Evolutionary conservation across 2,329 filamentous ascomycete genomes (phyloP).

Genomic region (Lecanicillium sp.): DNA sequence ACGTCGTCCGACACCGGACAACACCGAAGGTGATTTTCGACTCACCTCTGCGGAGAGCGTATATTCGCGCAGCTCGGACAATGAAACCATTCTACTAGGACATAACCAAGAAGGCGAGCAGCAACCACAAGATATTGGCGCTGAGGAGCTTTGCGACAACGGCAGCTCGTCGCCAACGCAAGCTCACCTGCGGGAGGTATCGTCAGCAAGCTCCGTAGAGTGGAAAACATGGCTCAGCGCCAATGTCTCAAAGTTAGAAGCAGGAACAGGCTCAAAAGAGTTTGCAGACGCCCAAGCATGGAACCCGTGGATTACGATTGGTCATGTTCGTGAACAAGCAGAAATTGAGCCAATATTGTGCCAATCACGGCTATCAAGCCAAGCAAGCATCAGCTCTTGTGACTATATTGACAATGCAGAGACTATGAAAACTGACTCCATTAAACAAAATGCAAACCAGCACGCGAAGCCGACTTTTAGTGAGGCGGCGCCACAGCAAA

Average conservation of each 20-base stretch:
- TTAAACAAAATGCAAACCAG: too few species aligned
- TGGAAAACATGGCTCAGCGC: slow-evolving; percentile 50
- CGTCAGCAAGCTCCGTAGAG: slow-evolving; percentile 39
- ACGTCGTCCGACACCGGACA: slow-evolving; percentile 29
- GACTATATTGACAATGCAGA: too few species aligned
- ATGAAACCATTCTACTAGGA: slow-evolving; percentile 1
- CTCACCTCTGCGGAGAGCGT: slow-evolving; percentile 39
- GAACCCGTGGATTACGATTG: slow-evolving; percentile 12
- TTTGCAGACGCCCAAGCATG: slow-evolving; percentile 3
- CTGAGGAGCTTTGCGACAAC: too few species aligned
- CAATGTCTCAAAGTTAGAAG: slow-evolving; percentile 40
- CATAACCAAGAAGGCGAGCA: neutral
- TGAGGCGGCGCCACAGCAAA: too few species aligned
- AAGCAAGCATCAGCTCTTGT: too few species aligned
- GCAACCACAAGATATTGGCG: too few species aligned
- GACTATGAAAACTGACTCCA: neutral
- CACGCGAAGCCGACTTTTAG: too few species aligned
- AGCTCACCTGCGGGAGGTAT: slow-evolving; percentile 26
- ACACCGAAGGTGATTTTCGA: slow-evolving; percentile 30
- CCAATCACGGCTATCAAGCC: too few species aligned
- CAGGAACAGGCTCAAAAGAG: slow-evolving; percentile 5
- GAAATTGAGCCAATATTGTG: slow-evolving; percentile 32
- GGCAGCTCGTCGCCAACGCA: slow-evolving; percentile 1
- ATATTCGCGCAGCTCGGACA: slow-evolving; percentile 29
- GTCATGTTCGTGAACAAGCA: slow-evolving; percentile 41